Conservation (phyloP, 2,329 filamentous ascomycete genomes). For the Ophiosphaerella herpotricha region DNA sequence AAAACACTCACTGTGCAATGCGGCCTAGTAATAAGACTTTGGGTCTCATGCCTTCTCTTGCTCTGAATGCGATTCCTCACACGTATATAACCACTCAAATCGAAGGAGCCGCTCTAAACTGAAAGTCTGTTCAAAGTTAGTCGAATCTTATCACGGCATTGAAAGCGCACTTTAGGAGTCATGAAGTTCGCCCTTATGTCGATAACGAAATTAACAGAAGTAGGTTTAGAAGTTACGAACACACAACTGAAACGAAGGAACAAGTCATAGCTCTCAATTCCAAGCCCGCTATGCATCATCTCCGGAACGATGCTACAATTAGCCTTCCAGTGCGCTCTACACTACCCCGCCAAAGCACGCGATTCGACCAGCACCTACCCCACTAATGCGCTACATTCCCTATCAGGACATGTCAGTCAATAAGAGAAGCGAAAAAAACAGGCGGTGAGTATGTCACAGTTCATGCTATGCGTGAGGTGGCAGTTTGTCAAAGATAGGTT, state of each 20-base stretch:
- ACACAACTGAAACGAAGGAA: not conserved
- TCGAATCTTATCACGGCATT: too few relatives aligned
- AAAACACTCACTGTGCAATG: conserved; percentile 63
- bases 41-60: conserved; percentile 46
- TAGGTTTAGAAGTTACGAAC: not conserved
- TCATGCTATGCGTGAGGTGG: too few relatives aligned
- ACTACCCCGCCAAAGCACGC: conserved; percentile 6
- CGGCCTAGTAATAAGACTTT: conserved; percentile 67
- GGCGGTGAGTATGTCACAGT: conserved; percentile 1
- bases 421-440: not conserved
- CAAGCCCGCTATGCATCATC: conserved; percentile 8
- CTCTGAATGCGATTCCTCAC: conserved; percentile 7
- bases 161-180: not conserved
- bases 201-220: not conserved
- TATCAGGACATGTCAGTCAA: conserved; percentile 7
- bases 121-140: not conserved
- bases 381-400: conserved; percentile 2
- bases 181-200: conserved; percentile 1
- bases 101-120: not conserved
- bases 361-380: conserved; percentile 9
- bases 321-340: not conserved
- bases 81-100: not conserved
- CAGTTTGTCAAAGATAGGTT: too few relatives aligned
- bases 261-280: not conserved
- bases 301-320: conserved; percentile 5